phyloP scores from a whole-genome alignment of 1,284 basidiomycete species.

The Ceratobasidium sp. region DNA sequence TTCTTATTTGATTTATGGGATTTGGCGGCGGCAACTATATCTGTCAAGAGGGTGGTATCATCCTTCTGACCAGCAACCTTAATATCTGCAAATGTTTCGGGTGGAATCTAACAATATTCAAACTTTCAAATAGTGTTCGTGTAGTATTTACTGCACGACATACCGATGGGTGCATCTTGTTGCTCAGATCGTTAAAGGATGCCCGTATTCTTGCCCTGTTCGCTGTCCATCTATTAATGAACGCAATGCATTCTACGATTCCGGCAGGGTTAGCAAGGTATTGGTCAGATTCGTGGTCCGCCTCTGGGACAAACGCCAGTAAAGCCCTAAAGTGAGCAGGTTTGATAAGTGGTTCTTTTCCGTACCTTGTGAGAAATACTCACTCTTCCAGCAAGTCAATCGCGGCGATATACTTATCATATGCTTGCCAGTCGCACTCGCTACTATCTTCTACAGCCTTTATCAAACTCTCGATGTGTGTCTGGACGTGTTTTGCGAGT shows the following conservation, averaged over 20 bases:
- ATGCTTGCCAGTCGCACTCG: conserved; percentile 6
- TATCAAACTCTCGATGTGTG: conserved; percentile 24
- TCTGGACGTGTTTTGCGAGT: not conserved
- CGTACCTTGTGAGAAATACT: not conserved
- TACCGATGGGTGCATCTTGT: not conserved
- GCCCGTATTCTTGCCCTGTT: conserved; percentile 6
- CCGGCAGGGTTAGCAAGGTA: not conserved
- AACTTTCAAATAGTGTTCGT: not conserved
- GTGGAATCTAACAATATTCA: not conserved
- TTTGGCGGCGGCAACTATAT: conserved; percentile 4
- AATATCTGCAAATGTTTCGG: not conserved
- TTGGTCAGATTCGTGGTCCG: conserved; percentile 6
- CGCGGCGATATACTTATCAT: conserved; percentile 17
- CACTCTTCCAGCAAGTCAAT: conserved; percentile 40
- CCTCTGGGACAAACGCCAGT: not conserved
- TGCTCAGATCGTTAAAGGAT: not conserved
- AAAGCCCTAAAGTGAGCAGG: not conserved
- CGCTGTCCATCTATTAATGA: not conserved
- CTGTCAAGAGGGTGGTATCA: conserved; percentile 5
- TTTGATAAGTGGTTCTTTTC: not conserved
- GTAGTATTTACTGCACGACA: too few relatives aligned
- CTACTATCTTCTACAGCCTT: not conserved
- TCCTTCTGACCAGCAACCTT: conserved; percentile 5
- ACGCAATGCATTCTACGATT: not conserved
- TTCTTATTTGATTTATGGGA: not conserved